Percentiles rank a stretch among this genome's conserved stretches.
phyloP scores from a whole-genome alignment of 2,329 filamentous ascomycete species.

The Claviceps citrina region DNA sequence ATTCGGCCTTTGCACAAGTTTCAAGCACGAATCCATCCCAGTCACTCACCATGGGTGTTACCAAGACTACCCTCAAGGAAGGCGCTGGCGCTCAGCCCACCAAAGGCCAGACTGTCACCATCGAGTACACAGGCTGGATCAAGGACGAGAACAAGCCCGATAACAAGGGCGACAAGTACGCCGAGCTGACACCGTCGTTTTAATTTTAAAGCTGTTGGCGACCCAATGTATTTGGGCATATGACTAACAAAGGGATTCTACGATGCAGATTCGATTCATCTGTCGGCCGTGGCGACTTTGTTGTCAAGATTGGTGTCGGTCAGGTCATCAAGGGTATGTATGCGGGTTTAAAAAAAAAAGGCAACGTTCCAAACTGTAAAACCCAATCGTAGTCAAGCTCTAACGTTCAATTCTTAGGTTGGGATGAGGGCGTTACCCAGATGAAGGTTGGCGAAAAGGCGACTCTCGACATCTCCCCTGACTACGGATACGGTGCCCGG shows the following conservation, averaged over 20 bases:
- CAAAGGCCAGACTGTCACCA: conserved; percentile 58
- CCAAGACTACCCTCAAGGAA: conserved; percentile 44
- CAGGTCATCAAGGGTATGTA: conserved; percentile 70
- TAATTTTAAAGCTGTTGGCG: not conserved
- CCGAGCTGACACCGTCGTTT: conserved; percentile 6
- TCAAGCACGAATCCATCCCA: not conserved
- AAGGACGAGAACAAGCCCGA: conserved; percentile 47
- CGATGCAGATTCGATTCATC: conserved; percentile 72
- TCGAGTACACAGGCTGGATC: conserved; percentile 84
- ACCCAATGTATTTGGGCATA: too few relatives aligned
- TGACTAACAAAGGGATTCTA: not conserved
- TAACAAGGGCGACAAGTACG: conserved; percentile 59
- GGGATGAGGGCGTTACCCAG: conserved; percentile 68
- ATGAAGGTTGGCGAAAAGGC: conserved; percentile 91
- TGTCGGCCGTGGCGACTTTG: conserved; percentile 59
- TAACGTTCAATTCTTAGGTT: conserved; percentile 34
- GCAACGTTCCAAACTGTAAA: too few relatives aligned
- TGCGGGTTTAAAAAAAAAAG: too few relatives aligned
- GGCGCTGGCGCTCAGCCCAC: conserved; percentile 50
- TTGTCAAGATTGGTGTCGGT: conserved; percentile 64
- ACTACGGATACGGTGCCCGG: conserved; percentile 9
- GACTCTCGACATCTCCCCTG: conserved; percentile 57
- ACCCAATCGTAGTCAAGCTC: conserved; percentile 1
- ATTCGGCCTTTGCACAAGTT: not conserved
- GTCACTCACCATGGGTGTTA: conserved; percentile 51